Base-by-base conservation (phyloP, 2,329 filamentous ascomycete species). In the Phialocephala sp. region DNA sequence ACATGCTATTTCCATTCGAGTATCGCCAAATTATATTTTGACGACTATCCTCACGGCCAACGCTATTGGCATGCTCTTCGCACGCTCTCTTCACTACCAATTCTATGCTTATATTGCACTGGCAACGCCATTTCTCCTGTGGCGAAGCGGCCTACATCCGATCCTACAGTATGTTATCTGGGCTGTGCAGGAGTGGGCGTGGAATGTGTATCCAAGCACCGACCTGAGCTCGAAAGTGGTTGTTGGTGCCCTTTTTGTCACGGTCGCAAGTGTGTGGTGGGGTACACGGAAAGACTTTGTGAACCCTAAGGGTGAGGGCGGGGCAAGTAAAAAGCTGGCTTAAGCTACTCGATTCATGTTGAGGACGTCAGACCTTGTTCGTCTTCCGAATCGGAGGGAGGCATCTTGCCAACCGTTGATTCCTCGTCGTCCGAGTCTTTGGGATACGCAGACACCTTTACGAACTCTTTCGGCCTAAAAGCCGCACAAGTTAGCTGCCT, bases 351-450 rank as follows among this genome's bases (percentile, higher is more conserved):
- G 20, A 55, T 59, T 36, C 4, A 63, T 59, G 18, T 20, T 22
- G 32, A 43, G 20, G 12, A 24, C 36, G 24, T 36, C 32, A 27
- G n/a, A 39, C 43, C 68, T 67, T 68, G 82, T 72, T 79, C 80
- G 35, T 92, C 91, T 60, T 93, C 92, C 24, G 92, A 89, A 73
- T 92, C 91, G 64, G 88, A 90, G 1, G 92, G 91, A 32, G 93
- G 93, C 89, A 97, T 89, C 79, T 91, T 93, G 71, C 93, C 93
- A 6, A 93, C 87, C 20, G 84, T 91, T 12, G 91, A 94, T 68
- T 94, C 89, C 62, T 93, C 90, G 15, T 92, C 89, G 61, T 92
- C 89, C 71, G 87, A 84, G 74, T 89, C 85, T n/a, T 87, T 81
- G 64, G 84, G 80, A 73, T 87, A 87, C 64, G 82, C 80, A 70